Evolutionary conservation across 768 basidiomycete genomes (phyloP).

Genomic region (Amanita pallidorosea): DNA sequence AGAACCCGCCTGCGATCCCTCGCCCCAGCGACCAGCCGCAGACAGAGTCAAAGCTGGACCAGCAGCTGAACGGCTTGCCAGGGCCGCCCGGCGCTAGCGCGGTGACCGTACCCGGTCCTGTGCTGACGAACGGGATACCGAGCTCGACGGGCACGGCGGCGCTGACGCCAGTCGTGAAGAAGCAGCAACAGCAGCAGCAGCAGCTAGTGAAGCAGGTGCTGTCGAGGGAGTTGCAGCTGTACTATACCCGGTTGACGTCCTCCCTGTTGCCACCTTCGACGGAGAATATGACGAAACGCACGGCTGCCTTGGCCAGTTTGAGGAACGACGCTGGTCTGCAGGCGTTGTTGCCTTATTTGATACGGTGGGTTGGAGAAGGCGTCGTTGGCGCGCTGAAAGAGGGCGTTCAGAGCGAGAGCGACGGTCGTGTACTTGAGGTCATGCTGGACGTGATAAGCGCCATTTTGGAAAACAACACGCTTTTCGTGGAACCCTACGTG

Average conservation of each 20-base stretch:
- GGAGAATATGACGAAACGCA: constrained; percentile 57
- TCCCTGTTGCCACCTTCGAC: constrained; percentile 64
- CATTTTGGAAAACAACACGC: constrained; percentile 72
- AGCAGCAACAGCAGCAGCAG: constrained; percentile 46
- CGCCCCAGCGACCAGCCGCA: constrained; percentile 31
- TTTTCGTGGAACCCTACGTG: constrained; percentile 96
- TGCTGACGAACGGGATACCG: constrained; percentile 20
- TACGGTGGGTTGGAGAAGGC: constrained; percentile 91
- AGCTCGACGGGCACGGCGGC: constrained; percentile 10
- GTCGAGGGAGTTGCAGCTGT: constrained; percentile 88
- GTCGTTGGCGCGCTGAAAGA: constrained; percentile 57
- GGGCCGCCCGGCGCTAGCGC: constrained; percentile 14
- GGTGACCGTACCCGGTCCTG: constrained; percentile 15
- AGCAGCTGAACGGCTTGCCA: constrained; percentile 17
- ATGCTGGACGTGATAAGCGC: constrained; percentile 79
- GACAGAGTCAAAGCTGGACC: constrained; percentile 11
- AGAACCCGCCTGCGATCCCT: constrained; percentile 83
- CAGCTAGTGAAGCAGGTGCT: constrained; percentile 87
- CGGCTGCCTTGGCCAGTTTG: constrained; percentile 85
- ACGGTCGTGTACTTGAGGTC: constrained; percentile 68
- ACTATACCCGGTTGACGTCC: constrained; percentile 84
- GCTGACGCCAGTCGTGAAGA: constrained; percentile 20
- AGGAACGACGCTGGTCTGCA: constrained; percentile 86
- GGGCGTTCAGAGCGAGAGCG: constrained; percentile 45
- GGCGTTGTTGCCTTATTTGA: constrained; percentile 85